These are phyloP conservation scores for Apiospora marii DNA, from an alignment of 2,329 filamentous ascomycete genomes.

Conservation along the genomic window DNA sequence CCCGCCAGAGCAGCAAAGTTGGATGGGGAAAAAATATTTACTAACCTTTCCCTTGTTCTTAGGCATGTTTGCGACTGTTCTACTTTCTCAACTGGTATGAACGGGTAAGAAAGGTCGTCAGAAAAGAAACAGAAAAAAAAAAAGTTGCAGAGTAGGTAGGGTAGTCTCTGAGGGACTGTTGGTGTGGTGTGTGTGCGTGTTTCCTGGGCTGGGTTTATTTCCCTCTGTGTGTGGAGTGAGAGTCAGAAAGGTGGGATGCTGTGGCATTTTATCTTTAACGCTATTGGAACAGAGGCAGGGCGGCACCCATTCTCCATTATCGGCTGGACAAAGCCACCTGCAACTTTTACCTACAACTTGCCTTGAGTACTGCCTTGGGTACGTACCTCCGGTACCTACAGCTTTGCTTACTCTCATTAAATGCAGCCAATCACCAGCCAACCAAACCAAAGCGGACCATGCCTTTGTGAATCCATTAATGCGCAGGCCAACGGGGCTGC, in stretches of 20 bases:
- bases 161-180: slow-evolving; percentile 16
- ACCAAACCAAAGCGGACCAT: not conserved
- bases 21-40: slow-evolving; percentile 28
- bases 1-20: not conserved
- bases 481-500: not conserved
- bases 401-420: not conserved
- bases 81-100: slow-evolving; percentile 28
- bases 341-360: not conserved
- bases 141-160: slow-evolving; percentile 13
- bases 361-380: not conserved
- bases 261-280: slow-evolving; percentile 33
- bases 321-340: not conserved
- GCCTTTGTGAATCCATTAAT: not conserved
- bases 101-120: not conserved
- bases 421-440: not conserved
- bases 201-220: slow-evolving; percentile 26
- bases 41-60: slow-evolving; percentile 99
- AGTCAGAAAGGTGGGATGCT: slow-evolving; percentile 33
- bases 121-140: slow-evolving; percentile 13
- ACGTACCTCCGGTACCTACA: not conserved
- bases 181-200: slow-evolving; percentile 28
- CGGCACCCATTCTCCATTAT: not conserved
- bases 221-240: slow-evolving; percentile 25
- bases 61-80: slow-evolving; percentile 71
- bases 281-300: slow-evolving; percentile 13